Percentiles rank a stretch among this genome's conserved stretches.
Conservation (phyloP, 2,329 filamentous ascomycete species). For the Trichoderma asperellum region DNA sequence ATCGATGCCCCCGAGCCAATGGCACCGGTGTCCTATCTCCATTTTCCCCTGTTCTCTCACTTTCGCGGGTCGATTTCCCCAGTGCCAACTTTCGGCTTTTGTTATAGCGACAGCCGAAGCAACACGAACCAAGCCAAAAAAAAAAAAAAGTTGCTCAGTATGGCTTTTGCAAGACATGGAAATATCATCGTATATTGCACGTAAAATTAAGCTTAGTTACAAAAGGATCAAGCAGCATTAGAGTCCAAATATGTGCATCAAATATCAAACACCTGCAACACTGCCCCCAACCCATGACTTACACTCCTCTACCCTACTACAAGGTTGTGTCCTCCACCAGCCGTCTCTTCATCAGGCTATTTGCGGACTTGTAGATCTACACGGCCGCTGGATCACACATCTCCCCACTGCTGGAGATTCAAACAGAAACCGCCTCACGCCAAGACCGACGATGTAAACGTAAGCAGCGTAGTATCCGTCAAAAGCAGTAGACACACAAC, state of each 20-base stretch:
- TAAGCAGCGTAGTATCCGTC: neutral
- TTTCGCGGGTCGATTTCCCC: neutral
- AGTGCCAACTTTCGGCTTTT: neutral
- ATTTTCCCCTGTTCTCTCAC: neutral
- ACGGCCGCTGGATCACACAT: neutral
- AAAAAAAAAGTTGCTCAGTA: neutral
- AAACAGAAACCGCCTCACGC: neutral
- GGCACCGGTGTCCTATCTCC: neutral
- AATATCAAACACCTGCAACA: neutral
- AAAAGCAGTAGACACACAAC: neutral
- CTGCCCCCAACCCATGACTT: neutral
- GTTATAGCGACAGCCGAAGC: neutral
- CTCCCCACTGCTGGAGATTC: neutral
- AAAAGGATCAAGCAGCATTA: neutral
- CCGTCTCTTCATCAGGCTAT: neutral
- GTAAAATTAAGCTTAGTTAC: neutral
- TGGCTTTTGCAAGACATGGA: neutral
- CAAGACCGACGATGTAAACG: neutral
- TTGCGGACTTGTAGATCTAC: neutral
- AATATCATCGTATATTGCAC: neutral
- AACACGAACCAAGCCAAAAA: neutral
- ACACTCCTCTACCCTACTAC: neutral
- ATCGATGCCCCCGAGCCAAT: neutral
- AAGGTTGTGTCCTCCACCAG: neutral
- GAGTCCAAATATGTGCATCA: neutral